These are phyloP conservation scores for Globisporangium lucens DNA, from an alignment of 352 stramenopile genomes.

Conservation along the genomic window DNA sequence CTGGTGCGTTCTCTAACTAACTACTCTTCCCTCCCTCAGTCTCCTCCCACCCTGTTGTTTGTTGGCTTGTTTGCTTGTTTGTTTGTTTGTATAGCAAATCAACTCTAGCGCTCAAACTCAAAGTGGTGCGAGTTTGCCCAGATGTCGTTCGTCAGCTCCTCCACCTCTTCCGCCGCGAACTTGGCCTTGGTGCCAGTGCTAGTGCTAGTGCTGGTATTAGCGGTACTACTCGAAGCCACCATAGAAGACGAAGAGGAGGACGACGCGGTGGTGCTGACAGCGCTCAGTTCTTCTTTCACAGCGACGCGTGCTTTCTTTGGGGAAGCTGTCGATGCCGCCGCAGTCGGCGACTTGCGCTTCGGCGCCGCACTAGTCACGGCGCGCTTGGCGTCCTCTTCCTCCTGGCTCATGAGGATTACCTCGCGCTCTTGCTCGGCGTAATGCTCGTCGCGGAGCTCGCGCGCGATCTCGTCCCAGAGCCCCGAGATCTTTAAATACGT, in stretches of 20 bases:
- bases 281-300: not conserved
- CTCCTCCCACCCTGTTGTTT: not conserved
- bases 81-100: not conserved
- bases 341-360: constrained; percentile 27
- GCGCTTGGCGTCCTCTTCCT: constrained; percentile 15
- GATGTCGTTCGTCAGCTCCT: constrained; percentile 71
- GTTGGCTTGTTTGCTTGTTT: not conserved
- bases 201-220: constrained; percentile 2
- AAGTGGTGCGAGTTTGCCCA: constrained; percentile 81
- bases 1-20: not conserved
- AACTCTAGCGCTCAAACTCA: constrained; percentile 43
- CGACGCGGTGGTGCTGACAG: not conserved
- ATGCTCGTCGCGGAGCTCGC: constrained; percentile 35
- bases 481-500: constrained; percentile 62
- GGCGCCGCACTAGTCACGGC: not conserved
- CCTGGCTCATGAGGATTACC: constrained; percentile 25
- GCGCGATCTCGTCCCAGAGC: constrained; percentile 56
- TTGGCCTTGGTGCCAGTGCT: constrained; percentile 10
- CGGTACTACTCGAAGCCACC: not conserved
- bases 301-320: constrained; percentile 16
- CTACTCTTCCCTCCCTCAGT: not conserved
- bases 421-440: constrained; percentile 22
- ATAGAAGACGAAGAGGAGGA: not conserved
- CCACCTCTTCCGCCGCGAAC: constrained; percentile 51
- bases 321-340: not conserved